Conservation (phyloP, 2,329 filamentous ascomycete species). For the Bimuria novae-zelandiae region DNA sequence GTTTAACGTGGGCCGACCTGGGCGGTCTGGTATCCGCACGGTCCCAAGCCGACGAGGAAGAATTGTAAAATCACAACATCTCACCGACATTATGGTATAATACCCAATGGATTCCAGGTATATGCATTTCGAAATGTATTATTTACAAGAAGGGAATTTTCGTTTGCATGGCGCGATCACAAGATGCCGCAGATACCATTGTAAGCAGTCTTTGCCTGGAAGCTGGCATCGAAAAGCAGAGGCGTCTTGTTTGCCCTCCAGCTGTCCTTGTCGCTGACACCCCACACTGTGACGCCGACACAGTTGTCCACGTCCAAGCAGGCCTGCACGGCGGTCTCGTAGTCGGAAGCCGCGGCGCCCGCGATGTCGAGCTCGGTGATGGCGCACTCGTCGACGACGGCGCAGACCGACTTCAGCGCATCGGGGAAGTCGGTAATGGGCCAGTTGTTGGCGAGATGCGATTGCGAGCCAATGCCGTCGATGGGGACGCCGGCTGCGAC, state of each 20-base stretch:
- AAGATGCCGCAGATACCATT: slow-evolving; percentile 31
- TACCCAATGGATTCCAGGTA: background rate
- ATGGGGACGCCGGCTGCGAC: slow-evolving; percentile 65
- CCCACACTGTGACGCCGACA: slow-evolving; percentile 69
- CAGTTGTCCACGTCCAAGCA: slow-evolving; percentile 64
- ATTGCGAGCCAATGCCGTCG: slow-evolving; percentile 66
- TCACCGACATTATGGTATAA: slow-evolving; percentile 1
- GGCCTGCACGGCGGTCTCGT: slow-evolving; percentile 58
- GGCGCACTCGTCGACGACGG: slow-evolving; percentile 61
- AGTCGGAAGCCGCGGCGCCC: slow-evolving; percentile 60
- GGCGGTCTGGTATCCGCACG: slow-evolving; percentile 49
- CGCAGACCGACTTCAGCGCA: slow-evolving; percentile 60
- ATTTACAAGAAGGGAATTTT: background rate
- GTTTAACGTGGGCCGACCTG: slow-evolving; percentile 47
- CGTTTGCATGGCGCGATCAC: background rate
- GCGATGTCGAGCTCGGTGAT: slow-evolving; percentile 72
- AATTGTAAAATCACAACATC: slow-evolving; percentile 25
- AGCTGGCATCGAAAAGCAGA: slow-evolving; percentile 50
- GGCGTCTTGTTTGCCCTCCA: slow-evolving; percentile 48
- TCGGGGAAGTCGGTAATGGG: slow-evolving; percentile 51
- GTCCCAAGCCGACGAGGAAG: slow-evolving; percentile 24
- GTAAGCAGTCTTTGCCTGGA: slow-evolving; percentile 49
- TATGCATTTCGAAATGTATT: background rate
- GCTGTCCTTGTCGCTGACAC: slow-evolving; percentile 50
- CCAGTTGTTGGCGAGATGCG: slow-evolving; percentile 56